Base-by-base conservation (phyloP, 257 asterid genomes). In the Rauvolfia tetraphylla region DNA sequence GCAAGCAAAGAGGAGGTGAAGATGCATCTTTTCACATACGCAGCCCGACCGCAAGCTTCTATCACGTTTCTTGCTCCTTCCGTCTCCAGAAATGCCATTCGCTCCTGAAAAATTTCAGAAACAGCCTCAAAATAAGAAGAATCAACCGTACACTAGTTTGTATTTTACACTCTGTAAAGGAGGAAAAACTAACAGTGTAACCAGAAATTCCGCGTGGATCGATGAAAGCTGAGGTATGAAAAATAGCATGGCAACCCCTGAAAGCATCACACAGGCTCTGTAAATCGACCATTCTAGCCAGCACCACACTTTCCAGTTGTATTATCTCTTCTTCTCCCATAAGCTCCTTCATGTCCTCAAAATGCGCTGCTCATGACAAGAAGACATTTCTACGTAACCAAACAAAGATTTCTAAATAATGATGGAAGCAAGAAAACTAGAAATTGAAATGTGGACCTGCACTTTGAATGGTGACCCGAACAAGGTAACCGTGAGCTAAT, bases 151-250 rank as follows among this genome's bases (percentile, higher is more conserved):
- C 1, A 49, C 23, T 14, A 49, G 23, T 14, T 13, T 2, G 1
- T 14, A 14, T 5, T 49, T 0, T 17, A 14, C 2, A 13, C 5
- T 49, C 56, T 14, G 2, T 9, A 41, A 70, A 42, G 29, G 8
- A 13, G 5, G 4, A 36, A 22, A 22, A n/a, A 17, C 75, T 18
- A 42, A 83, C 86, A 57, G 80, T 83, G 67, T 83, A 83, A 62
- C 86, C 86, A 14, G 86, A 79, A 31, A 83, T 65, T 39, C 86
- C 86, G 7, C 46, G 82, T 1, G 86, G 84, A 83, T 83, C 86
- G 70, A 83, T 62, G 78, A 83, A 83, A 51, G 84, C 15, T 31
- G 86, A 83, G 75, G 86, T 83, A 75, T 83, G 86, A 65, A 83
- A 83, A 41, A 83, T 51, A 31, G 75, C 86, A 74, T 83, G 86